phyloP scores from a whole-genome alignment of 2,329 filamentous ascomycete genomes.

The Fusarium annulatum region DNA sequence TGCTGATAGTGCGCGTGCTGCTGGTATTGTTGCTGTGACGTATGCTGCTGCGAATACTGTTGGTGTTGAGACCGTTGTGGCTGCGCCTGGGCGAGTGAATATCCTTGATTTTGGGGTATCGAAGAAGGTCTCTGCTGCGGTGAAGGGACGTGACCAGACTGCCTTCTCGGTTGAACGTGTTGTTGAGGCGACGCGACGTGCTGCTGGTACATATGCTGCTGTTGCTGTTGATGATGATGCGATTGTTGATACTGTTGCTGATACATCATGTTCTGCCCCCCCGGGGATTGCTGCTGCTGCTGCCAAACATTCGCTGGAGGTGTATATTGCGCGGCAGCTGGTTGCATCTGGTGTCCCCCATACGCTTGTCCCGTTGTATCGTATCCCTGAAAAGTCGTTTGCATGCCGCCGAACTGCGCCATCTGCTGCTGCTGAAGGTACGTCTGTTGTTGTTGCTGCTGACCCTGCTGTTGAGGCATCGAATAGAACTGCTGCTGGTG shows the following conservation, averaged over 20 bases:
- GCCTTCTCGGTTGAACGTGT: constrained; percentile 29
- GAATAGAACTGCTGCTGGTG: constrained; percentile 42
- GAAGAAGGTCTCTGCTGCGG: constrained; percentile 40
- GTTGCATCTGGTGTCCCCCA: constrained; percentile 39
- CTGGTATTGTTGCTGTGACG: constrained; percentile 31
- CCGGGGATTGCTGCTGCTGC: constrained; percentile 48
- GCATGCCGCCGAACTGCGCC: constrained; percentile 40
- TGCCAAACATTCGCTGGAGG: constrained; percentile 48
- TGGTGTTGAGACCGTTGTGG: constrained; percentile 30
- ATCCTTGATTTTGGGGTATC: constrained; percentile 38
- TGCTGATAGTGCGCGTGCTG: constrained; percentile 29
- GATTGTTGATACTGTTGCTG: constrained; percentile 48
- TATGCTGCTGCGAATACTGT: constrained; percentile 32
- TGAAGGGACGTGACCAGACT: constrained; percentile 31
- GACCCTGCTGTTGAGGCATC: constrained; percentile 40
- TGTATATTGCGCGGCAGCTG: constrained; percentile 40
- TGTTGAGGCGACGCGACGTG: constrained; percentile 45
- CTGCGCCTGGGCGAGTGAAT: constrained; percentile 32
- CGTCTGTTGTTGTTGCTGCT: constrained; percentile 41
- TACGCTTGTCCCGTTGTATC: constrained; percentile 35
- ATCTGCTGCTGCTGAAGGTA: constrained; percentile 43
- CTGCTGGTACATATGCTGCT: constrained; percentile 42
- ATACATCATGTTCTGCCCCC: constrained; percentile 40
- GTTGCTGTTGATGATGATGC: constrained; percentile 46
- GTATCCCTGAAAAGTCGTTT: constrained; percentile 41